Percentiles rank a stretch among this genome's conserved stretches.
phyloP scores from a whole-genome alignment of 257 asterid species.

The Capsicum rhomboideum region DNA sequence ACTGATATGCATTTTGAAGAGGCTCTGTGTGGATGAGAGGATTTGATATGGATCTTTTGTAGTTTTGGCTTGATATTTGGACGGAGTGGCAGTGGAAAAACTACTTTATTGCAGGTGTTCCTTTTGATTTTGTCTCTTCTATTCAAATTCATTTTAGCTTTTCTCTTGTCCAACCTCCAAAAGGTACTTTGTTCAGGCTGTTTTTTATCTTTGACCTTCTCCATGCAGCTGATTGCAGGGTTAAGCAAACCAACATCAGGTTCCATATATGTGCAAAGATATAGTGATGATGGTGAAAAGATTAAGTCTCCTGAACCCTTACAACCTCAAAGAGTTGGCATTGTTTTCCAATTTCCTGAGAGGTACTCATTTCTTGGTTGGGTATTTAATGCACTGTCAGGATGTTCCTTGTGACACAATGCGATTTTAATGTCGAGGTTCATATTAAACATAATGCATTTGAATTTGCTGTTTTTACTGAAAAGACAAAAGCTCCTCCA shows the following conservation, averaged over 20 bases:
- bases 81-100: constrained; percentile 95
- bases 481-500: background rate
- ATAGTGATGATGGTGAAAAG: constrained; percentile 50
- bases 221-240: constrained; percentile 80
- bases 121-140: background rate
- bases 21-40: background rate
- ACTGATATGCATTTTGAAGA: constrained; percentile 1
- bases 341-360: constrained; percentile 97
- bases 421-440: background rate
- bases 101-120: constrained; percentile 85
- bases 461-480: background rate
- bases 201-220: constrained; percentile 13
- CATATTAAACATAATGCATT: background rate
- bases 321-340: constrained; percentile 72
- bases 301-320: constrained; percentile 43
- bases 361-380: constrained; percentile 35
- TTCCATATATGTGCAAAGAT: constrained; percentile 56
- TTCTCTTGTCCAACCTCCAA: background rate
- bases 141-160: background rate
- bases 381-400: background rate
- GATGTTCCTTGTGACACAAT: background rate
- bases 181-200: constrained; percentile 1
- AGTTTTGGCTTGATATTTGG: constrained; percentile 88
- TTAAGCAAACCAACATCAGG: constrained; percentile 86
- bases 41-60: constrained; percentile 10